Base-by-base conservation (phyloP, 2,329 filamentous ascomycete genomes). In the Colletotrichum sp. region DNA sequence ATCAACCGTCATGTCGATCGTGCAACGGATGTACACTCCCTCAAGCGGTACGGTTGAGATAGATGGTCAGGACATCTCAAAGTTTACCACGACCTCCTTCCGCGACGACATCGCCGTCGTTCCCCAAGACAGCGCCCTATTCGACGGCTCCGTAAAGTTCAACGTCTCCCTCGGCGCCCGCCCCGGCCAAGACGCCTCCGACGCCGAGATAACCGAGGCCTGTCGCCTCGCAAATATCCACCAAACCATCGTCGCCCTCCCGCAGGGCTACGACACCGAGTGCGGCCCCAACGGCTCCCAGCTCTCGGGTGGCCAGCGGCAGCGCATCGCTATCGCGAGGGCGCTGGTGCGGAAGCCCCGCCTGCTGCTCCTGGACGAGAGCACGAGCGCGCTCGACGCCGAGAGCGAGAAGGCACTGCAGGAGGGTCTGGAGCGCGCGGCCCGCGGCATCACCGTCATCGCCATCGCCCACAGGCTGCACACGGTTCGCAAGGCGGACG, bases 301-400 rank as follows among this genome's bases (percentile, higher is more conserved):
- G 24, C 82, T 95, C 5, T 94, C 92, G 0, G 93, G 93, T 8
- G 94, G 94, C 0, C 94, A 95, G 81, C 90, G 90, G 8, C 94
- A 95, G 80, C 87, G 93, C 3, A 80, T 95, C 21, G 90, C 91
- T 2, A 94, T 95, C 78, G 93, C 94, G 0, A 87, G 94, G 10
- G 93, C 93, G 3, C 86, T 94, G 1, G 85, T 94, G 3, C 88
- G 93, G 0, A 86, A 89, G 24, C 94, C 94, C 0, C 87, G 90
- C 65, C 85, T 95, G 3, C 82, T 95, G 14, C 87, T 95, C 32
- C 85, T 95, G 0, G 94, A 95, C 78, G 93, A 95, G 84, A 90
- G 92, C 8, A 95, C 94, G 0, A 91, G 89, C 34, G 92, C 91
- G 7, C 85, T 96, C 3, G 94, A 95, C 79, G 87, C 89, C 0